phyloP scores from a whole-genome alignment of 2,329 filamentous ascomycete species.

The Clarireedia paspali region DNA sequence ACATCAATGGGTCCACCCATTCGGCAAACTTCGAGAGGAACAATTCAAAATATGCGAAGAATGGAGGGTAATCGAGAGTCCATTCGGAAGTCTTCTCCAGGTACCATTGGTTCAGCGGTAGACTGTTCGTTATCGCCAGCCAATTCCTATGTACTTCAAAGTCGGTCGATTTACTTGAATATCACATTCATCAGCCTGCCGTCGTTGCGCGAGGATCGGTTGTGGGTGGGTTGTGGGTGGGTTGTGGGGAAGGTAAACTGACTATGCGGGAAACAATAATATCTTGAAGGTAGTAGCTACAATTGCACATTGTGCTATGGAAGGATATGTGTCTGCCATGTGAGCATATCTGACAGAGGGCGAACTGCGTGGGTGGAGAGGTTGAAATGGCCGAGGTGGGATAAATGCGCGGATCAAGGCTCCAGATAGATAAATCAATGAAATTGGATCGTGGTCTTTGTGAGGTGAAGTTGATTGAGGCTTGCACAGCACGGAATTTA shows the following conservation, averaged over 20 bases:
- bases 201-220: background rate
- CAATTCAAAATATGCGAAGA: slow-evolving; percentile 98
- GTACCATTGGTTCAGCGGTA: slow-evolving; percentile 88
- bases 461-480: background rate
- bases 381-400: no score
- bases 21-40: slow-evolving; percentile 72
- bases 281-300: slow-evolving; percentile 85
- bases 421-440: no score
- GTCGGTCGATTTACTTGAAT: slow-evolving; percentile 84
- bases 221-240: background rate
- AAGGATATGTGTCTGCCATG: slow-evolving; percentile 79
- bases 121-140: slow-evolving; percentile 88
- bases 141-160: slow-evolving; percentile 99
- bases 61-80: slow-evolving; percentile 97
- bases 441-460: slow-evolving; percentile 2
- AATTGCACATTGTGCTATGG: slow-evolving; percentile 80
- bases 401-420: background rate
- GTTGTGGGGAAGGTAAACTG: slow-evolving; percentile 33
- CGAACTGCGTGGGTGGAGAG: no score
- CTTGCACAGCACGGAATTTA: slow-evolving; percentile 4
- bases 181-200: slow-evolving; percentile 10
- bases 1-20: slow-evolving; percentile 72
- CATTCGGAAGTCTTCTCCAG: slow-evolving; percentile 97
- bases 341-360: slow-evolving; percentile 19
- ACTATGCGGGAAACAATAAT: slow-evolving; percentile 92